A percentile compares a stretch with the other conserved stretches of the same genome.
Conservation (phyloP, 805 yeast species). For the Candida sakaeoensis region DNA sequence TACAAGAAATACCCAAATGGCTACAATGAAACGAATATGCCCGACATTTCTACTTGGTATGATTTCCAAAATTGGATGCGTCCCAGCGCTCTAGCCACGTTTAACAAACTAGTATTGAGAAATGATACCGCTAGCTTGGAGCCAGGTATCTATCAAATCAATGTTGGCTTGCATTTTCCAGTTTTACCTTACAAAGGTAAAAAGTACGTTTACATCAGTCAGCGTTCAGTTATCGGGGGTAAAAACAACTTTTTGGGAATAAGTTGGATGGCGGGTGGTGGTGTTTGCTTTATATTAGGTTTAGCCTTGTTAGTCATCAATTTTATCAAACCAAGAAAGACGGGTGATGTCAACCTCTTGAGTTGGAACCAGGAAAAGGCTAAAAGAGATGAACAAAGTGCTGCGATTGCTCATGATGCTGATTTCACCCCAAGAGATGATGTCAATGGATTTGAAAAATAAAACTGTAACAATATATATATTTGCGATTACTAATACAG, state of each 20-base stretch:
- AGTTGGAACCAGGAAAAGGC: conserved; percentile 62
- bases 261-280: conserved; percentile 74
- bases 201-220: conserved; percentile 63
- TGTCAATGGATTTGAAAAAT: neutral
- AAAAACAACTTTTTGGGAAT: conserved; percentile 70
- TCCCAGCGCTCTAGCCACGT: conserved; percentile 39
- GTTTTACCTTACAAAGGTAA: conserved; percentile 65
- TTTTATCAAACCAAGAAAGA: conserved; percentile 61
- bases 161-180: conserved; percentile 76
- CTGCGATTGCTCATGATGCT: neutral
- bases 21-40: conserved; percentile 40
- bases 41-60: conserved; percentile 41
- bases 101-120: conserved; percentile 51
- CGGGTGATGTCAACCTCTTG: conserved; percentile 66
- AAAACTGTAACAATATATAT: neutral
- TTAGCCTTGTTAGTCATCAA: conserved; percentile 50
- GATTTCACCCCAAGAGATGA: neutral
- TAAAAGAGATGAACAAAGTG: conserved; percentile 9
- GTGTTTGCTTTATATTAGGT: conserved; percentile 58
- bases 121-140: conserved; percentile 53
- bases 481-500: neutral
- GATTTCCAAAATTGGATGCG: conserved; percentile 48
- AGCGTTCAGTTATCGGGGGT: conserved; percentile 73
- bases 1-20: conserved; percentile 40
- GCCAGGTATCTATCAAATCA: conserved; percentile 60